Base-by-base conservation (phyloP, 2,329 filamentous ascomycete genomes). In the Fusarium sp. region DNA sequence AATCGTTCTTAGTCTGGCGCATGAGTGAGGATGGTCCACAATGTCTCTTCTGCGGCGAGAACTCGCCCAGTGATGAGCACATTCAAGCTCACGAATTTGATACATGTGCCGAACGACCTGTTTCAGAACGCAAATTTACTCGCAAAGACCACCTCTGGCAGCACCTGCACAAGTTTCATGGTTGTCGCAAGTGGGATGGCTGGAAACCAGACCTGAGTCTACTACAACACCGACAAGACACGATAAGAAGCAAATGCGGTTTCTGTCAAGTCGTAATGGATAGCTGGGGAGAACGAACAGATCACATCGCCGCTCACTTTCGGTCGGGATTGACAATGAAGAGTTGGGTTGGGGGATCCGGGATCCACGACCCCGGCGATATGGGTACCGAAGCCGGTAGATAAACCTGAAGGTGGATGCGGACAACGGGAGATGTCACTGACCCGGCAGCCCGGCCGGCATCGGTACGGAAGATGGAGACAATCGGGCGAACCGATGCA, bases 31-130 rank as follows among this genome's bases (percentile, higher is more conserved):
- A 81, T 9, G 80, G 81, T 13, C 79, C 81, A 0, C 78, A 81
- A 26, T 84, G 82, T 61, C 70, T 81, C 23, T 83, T 83, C 37
- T 84, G 82, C 53, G 82, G 82, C 1, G 63, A 77, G 10, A 48
- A 50, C 4, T 75, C 77, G 1, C 81, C 82, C 3, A 77, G 72
- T 2, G 75, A 81, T 6, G 73, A 80, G 38, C 82, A 84, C 56
- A 73, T 82, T 6, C 74, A 79, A 26, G 78, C 80, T 7, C 82
- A 84, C 63, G 81, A 84, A 61, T 84, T 83, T 26, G 80, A 82
- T 35, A 71, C 84, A 6, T 90, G 88, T 71, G 84, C 85, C 23
- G 85, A 88, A 56, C 86, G 80, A 9, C 74, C 80, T 10, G 72
- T 79, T 10, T 73, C 78, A 20, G 84, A 88, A 42, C 83, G 82